Conservation (phyloP, 2,329 filamentous ascomycete genomes). For the Hyphodiscus sp. region DNA sequence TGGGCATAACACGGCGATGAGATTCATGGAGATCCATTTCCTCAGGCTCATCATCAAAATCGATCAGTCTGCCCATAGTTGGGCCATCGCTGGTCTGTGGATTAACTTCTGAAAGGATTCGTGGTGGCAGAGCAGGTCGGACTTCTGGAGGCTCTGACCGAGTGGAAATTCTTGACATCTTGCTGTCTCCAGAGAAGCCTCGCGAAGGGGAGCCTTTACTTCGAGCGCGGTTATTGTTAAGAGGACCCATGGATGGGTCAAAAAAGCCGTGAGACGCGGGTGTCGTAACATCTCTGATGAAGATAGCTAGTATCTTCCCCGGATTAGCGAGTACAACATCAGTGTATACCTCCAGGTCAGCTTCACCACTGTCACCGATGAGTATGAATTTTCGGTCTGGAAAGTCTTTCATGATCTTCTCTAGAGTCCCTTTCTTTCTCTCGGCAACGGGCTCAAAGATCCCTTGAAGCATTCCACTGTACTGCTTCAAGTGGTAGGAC, state of each 20-base stretch:
- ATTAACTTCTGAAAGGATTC: constrained; percentile 19
- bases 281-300: constrained; percentile 93
- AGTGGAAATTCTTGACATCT: constrained; percentile 8
- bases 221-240: constrained; percentile 21
- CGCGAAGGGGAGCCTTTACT: constrained; percentile 9
- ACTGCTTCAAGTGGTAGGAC: constrained; percentile 93
- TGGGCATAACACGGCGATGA: constrained; percentile 21
- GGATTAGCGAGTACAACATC: constrained; percentile 84
- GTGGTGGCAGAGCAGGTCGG: constrained; percentile 23
- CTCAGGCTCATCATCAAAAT: constrained; percentile 49
- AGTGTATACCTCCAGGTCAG: constrained; percentile 94
- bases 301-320: constrained; percentile 72
- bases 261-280: constrained; percentile 70
- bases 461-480: constrained; percentile 93
- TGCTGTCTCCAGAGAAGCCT: constrained; percentile 16
- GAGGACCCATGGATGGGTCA: constrained; percentile 40
- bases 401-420: constrained; percentile 82
- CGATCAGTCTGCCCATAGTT: constrained; percentile 51
- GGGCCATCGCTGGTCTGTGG: constrained; percentile 30
- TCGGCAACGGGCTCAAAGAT: constrained; percentile 98
- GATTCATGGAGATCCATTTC: constrained; percentile 32
- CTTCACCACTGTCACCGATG: constrained; percentile 93
- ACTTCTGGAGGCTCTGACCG: constrained; percentile 13
- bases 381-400: constrained; percentile 83
- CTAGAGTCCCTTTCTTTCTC: constrained; percentile 81